Base-by-base conservation (phyloP, 1,284 basidiomycete genomes). In the Cystobasidium sp. region DNA sequence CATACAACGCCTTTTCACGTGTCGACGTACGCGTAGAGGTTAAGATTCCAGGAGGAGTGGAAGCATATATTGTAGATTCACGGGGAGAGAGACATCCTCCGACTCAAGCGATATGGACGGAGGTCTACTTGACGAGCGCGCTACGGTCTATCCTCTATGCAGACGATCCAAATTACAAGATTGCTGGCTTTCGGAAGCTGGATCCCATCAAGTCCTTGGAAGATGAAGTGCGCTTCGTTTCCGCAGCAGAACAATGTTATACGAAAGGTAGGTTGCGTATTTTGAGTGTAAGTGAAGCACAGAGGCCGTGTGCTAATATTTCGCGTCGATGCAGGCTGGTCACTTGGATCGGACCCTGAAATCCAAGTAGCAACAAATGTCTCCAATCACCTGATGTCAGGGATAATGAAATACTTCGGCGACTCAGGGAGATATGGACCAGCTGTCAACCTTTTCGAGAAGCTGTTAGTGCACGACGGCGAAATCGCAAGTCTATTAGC, bases 281-380 rank as follows among this genome's bases (percentile, higher is more conserved):
- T n/a, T n/a, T n/a, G n/a, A n/a, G n/a, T n/a, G n/a, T n/a, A n/a
- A n/a, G n/a, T n/a, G n/a, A n/a, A n/a, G n/a, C n/a, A 6, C 47
- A 20, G 6, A 14, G 18, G 18, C 16, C 12, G 10, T 6, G 20
- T 47, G 9, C 37, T 43, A 22, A 43, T 51, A 16, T 0, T 53
- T 3, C 12, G 6, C 18, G 41, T 41, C 20, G 14, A 24, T 10
- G 70, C 64, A 77, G 93, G 96, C 41, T 99, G 96, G 97, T 95
- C 97, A 82, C 91, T 98, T 1, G 96, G 96, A 3, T 97, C 94
- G 0, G 96, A 98, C 78, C 96, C 96, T 0, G 97, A 99, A 83
- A 95, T 98, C 46, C 97, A 99, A 82, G 96, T 99, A 22, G 96
- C 96, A 0, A 97, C 95, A 0, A 87, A 95, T n/a, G 93, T 97